These are phyloP conservation scores for Aureobasidium subglaciale DNA, from an alignment of 2,329 filamentous ascomycete species.

Conservation along the genomic window DNA sequence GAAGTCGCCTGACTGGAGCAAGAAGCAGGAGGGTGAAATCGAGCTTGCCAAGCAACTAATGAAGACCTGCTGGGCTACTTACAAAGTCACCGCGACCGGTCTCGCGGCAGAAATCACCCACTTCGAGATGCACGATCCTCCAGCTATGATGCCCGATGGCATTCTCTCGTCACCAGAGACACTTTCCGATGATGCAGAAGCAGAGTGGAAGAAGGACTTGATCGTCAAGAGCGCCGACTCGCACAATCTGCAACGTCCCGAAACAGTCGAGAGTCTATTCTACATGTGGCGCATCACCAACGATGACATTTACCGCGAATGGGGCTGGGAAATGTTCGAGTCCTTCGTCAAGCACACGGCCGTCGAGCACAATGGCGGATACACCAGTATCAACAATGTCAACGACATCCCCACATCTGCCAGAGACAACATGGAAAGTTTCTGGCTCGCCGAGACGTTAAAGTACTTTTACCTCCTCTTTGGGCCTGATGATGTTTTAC, in stretches of 20 bases:
- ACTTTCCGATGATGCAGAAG: slow-evolving; percentile 43
- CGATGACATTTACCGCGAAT: slow-evolving; percentile 80
- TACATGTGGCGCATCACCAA: slow-evolving; percentile 99
- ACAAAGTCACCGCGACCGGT: slow-evolving; percentile 80
- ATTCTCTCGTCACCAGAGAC: slow-evolving; percentile 34
- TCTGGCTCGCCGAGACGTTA: slow-evolving; percentile 96
- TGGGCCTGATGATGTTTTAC: slow-evolving; percentile 72
- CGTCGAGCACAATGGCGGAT: slow-evolving; percentile 70
- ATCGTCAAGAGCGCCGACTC: slow-evolving; percentile 71
- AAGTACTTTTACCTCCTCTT: slow-evolving; percentile 98
- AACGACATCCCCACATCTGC: slow-evolving; percentile 60
- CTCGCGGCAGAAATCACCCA: slow-evolving; percentile 93
- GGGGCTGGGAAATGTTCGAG: slow-evolving; percentile 99
- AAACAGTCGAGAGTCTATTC: slow-evolving; percentile 92
- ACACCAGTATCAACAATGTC: slow-evolving; percentile 73
- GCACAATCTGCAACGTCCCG: slow-evolving; percentile 90
- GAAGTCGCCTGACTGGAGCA: slow-evolving; percentile 62
- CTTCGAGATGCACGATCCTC: slow-evolving; percentile 68
- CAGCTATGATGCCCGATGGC: slow-evolving; percentile 53
- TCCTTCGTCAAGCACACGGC: slow-evolving; percentile 81
- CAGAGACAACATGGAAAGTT: slow-evolving; percentile 96
- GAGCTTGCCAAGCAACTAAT: slow-evolving; percentile 80
- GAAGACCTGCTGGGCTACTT: slow-evolving; percentile 98
- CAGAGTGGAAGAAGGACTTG: slow-evolving; percentile 70
- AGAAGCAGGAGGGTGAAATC: slow-evolving; percentile 80